Base-by-base conservation (phyloP, 2,329 filamentous ascomycete species). In the Hymenoscyphus repandus region DNA sequence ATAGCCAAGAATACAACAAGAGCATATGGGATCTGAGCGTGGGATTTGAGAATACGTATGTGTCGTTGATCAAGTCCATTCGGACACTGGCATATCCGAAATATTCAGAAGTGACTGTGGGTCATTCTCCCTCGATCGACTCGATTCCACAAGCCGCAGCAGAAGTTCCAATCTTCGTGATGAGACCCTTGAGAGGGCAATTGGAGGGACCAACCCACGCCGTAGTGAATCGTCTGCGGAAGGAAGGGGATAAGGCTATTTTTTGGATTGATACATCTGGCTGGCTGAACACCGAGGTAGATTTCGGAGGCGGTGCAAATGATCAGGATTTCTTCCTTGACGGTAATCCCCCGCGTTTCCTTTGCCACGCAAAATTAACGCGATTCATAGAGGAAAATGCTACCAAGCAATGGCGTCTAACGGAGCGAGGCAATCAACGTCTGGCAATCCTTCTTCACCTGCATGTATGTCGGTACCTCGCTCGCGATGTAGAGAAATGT, bases 241-340 rank as follows among this genome's bases (percentile, higher is more conserved):
- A 54, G 13, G 62, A 69, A 6, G 68, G 69, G 4, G 69, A 70
- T 49, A 64, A 58, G 20, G 57, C 60, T 2, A 60, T 68, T 2
- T 69, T 66, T 49, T 69, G 68, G 67, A 62, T 71, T 27, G 69
- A 70, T 51, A 71, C 68, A 6, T 67, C 67, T 5, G 68, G 68
- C 11, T 70, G 69, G 68, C 57, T 71, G 7, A 60, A 69, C 30
- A 59, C 59, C 11, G 56, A 62, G 33, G 38, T 58, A 12, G 50
- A 59, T 32, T 55, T 58, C 27, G 53, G 60, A 15, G 54, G 52
- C 6, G 47, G 51, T n/a, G 47, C 55, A 43, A 55, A 58, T 17
- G 52, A 57, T 27, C 55, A 60, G 43, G 59, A 66, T 43, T 66
- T 66, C 53, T 66, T 62, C 41, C 51, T 66, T 7, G 66, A 68